A percentile compares a stretch with the other conserved stretches of the same genome.
These are phyloP conservation scores for Epichloe sibirici DNA, from an alignment of 2,329 filamentous ascomycete genomes.

Conservation along the genomic window DNA sequence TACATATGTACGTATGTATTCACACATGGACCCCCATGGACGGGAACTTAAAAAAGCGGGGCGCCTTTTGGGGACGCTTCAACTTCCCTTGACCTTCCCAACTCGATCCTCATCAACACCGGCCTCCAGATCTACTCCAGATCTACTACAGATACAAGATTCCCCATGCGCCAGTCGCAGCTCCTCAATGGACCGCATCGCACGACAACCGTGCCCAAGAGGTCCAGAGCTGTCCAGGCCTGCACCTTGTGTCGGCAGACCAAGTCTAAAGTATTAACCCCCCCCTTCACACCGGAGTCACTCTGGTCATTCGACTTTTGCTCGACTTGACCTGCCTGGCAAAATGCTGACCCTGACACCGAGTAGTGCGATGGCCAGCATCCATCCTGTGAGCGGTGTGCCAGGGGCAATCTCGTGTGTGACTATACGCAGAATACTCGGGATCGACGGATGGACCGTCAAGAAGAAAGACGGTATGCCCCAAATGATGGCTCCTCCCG, in stretches of 20 bases:
- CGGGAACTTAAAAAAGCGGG: not conserved
- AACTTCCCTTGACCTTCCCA: not conserved
- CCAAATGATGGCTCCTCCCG: not conserved
- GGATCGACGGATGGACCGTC: conserved; percentile 14
- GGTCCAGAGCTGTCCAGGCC: conserved; percentile 12
- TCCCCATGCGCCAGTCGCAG: not conserved
- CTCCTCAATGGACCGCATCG: conserved; percentile 6
- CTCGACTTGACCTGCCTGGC: not conserved
- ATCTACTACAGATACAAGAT: not conserved
- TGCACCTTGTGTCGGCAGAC: conserved; percentile 13
- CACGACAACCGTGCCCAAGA: conserved; percentile 11
- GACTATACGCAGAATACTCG: conserved; percentile 12
- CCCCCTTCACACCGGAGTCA: not conserved
- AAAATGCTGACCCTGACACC: not conserved
- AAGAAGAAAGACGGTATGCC: conserved; percentile 11
- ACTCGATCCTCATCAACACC: too few relatives aligned
- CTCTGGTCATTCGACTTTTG: not conserved
- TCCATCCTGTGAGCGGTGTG: conserved; percentile 13
- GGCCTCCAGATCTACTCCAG: too few relatives aligned
- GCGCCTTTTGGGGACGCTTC: not conserved
- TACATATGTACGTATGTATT: too few relatives aligned
- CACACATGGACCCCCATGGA: not conserved
- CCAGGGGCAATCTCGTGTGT: conserved; percentile 7
- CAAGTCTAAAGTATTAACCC: conserved; percentile 13
- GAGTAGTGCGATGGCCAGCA: conserved; percentile 11